Evolutionary conservation across 768 basidiomycete genomes (phyloP).

Genomic region (Trametes coccinea): DNA sequence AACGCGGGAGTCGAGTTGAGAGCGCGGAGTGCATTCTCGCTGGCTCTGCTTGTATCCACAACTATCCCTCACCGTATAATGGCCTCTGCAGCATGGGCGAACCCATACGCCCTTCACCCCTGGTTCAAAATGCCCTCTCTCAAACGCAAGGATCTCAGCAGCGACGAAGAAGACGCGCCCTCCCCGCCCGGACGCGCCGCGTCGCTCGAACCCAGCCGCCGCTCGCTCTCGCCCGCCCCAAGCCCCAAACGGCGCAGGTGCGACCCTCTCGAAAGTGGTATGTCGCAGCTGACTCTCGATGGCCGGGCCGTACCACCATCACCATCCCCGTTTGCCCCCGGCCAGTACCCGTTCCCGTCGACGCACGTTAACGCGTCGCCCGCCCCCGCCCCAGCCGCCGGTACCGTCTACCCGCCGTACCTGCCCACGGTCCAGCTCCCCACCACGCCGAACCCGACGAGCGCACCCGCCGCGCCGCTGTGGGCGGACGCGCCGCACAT

Average conservation of each 20-base stretch:
- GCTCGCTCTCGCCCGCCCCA: slow-evolving; percentile 29
- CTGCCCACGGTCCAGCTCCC: slow-evolving; percentile 6
- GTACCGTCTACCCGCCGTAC: not conserved
- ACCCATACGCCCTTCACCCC: slow-evolving; percentile 40
- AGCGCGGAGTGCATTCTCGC: not conserved
- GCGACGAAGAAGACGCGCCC: slow-evolving; percentile 23
- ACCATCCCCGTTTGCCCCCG: not conserved
- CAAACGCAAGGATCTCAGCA: slow-evolving; percentile 40
- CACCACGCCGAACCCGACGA: not conserved
- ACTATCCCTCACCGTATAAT: slow-evolving; percentile 30
- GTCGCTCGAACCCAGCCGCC: slow-evolving; percentile 5
- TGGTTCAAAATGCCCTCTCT: slow-evolving; percentile 43
- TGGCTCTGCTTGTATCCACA: not conserved
- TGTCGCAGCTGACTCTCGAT: slow-evolving; percentile 51
- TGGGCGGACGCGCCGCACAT: slow-evolving; percentile 11
- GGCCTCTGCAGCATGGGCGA: slow-evolving; percentile 34
- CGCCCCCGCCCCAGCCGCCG: not conserved
- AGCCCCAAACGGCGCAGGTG: slow-evolving; percentile 46
- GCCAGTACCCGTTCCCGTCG: not conserved
- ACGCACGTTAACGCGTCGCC: not conserved
- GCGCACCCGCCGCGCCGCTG: not conserved
- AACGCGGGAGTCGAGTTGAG: not conserved
- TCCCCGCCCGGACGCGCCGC: slow-evolving; percentile 16
- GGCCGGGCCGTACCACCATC: slow-evolving; percentile 12
- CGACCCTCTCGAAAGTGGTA: slow-evolving; percentile 52